Evolutionary conservation across 768 basidiomycete genomes (phyloP).

Genomic region (Amanita pallidorosea): DNA sequence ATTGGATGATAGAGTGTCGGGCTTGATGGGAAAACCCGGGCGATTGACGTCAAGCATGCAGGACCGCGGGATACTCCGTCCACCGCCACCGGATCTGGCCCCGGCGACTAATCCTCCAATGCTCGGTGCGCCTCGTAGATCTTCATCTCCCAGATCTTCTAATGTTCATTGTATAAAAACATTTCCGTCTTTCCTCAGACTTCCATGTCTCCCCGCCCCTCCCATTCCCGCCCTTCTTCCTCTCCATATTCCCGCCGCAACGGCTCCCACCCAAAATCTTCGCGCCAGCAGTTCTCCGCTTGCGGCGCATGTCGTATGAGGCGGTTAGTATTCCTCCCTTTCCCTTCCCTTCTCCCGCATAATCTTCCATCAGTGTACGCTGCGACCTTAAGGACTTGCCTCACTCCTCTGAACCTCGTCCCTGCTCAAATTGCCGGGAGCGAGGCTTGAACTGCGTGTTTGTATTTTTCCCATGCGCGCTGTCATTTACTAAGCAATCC

Average conservation of each 20-base stretch:
- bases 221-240: slow-evolving; percentile 19
- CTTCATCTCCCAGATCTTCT: slow-evolving; percentile 35
- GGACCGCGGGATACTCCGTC: slow-evolving; percentile 5
- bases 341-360: slow-evolving; percentile 1
- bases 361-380: slow-evolving; percentile 52
- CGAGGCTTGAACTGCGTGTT: slow-evolving; percentile 91
- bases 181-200: slow-evolving; percentile 10
- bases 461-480: slow-evolving; percentile 20
- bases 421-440: slow-evolving; percentile 86
- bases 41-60: slow-evolving; percentile 8
- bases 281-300: slow-evolving; percentile 81
- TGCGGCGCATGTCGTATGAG: slow-evolving; percentile 91
- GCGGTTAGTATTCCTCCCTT: slow-evolving; percentile 33
- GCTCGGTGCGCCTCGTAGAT: slow-evolving; percentile 21
- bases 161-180: slow-evolving; percentile 10
- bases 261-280: slow-evolving; percentile 59
- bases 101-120: slow-evolving; percentile 29
- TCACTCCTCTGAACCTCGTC: slow-evolving; percentile 31
- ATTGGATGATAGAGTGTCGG: background rate
- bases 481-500: slow-evolving; percentile 3
- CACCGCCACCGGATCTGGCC: slow-evolving; percentile 22
- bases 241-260: slow-evolving; percentile 40
- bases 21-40: background rate
- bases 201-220: slow-evolving; percentile 48
- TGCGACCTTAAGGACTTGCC: slow-evolving; percentile 87